Evolutionary conservation across 129 eudicot species (phyloP), one percentile per base, ranked within the genome.

Genomic region (Centella asiatica): DNA sequence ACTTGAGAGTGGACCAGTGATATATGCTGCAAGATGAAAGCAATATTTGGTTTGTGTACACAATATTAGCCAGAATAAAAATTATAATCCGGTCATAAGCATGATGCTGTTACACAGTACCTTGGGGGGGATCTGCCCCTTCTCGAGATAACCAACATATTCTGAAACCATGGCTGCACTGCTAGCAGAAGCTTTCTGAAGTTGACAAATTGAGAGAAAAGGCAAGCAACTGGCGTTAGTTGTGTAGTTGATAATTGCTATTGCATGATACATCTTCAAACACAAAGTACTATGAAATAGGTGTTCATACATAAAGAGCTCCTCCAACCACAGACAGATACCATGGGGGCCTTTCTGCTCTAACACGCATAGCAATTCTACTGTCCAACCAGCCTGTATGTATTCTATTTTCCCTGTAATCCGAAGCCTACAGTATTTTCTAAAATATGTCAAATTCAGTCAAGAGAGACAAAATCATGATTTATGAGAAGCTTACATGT

Each of bases 321-420:
- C 99, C 99, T 15, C 99, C 99, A 60, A 87, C 93, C 39, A 93
- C 99, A 14, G 99, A 93, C 49, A 93, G 84, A 82, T 93, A 88
- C 99, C 99, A 93, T 15, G 99, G 96, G 42, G 99, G 99, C 64
- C 99, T 82, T 82, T 93, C 99, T 61, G 99, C 96, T 87, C 96
- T 80, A 61, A 93, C 99, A 66, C 99, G 76, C 99, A 93, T 93
- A 0, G 99, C 99, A 32, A 93, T 93, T 78, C 99, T 84, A 67
- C 99, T 93, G 65, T 93, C 99, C 63, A 93, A 74, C 99, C 99
- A 93, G 46, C 99, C 99, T 13, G 99, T 93, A 62, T 93, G 99
- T 58, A 93, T 93, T 78, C 85, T 87, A 67, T 93, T 93, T 17
- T 87, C 99, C 65, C 85, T 85, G 65, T 93, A 93, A 83, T 93